Percentiles rank a stretch among this genome's conserved stretches.
These are phyloP conservation scores for Neofusicoccum ribis DNA, from an alignment of 2,329 filamentous ascomycete species.

Conservation along the genomic window DNA sequence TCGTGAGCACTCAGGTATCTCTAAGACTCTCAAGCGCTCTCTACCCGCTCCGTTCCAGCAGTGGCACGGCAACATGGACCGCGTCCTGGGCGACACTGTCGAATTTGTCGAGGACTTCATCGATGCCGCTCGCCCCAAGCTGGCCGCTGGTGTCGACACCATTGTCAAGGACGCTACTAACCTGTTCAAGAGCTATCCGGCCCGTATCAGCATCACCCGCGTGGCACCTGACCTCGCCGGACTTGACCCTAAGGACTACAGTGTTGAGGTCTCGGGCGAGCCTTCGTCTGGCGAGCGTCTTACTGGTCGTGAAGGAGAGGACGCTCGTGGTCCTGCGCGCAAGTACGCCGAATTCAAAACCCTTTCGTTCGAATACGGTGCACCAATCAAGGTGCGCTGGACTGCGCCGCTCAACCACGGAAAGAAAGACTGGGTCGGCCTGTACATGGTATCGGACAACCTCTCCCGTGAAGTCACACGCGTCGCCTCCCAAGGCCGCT, in stretches of 20 bases:
- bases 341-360: slow-evolving; percentile 67
- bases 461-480: slow-evolving; percentile 80
- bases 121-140: slow-evolving; percentile 79
- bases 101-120: slow-evolving; percentile 91
- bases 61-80: slow-evolving; percentile 84
- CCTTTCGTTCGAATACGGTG: slow-evolving; percentile 81
- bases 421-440: slow-evolving; percentile 90
- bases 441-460: slow-evolving; percentile 97
- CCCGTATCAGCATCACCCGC: slow-evolving; percentile 78
- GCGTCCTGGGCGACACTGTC: slow-evolving; percentile 79
- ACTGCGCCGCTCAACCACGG: slow-evolving; percentile 83
- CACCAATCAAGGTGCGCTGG: slow-evolving; percentile 88
- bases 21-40: slow-evolving; percentile 85
- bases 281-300: slow-evolving; percentile 55
- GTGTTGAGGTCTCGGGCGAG: slow-evolving; percentile 70
- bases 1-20: slow-evolving; percentile 83
- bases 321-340: slow-evolving; percentile 64
- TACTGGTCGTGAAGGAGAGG: slow-evolving; percentile 72
- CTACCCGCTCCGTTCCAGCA: slow-evolving; percentile 80
- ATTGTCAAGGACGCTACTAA: slow-evolving; percentile 86
- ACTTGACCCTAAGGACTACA: slow-evolving; percentile 77
- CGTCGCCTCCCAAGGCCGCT: slow-evolving; percentile 82
- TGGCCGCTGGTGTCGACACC: slow-evolving; percentile 81
- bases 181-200: slow-evolving; percentile 85
- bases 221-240: slow-evolving; percentile 79